phyloP scores from a whole-genome alignment of 495 filamentous ascomycete species.

The Penicillium bialowiezense region DNA sequence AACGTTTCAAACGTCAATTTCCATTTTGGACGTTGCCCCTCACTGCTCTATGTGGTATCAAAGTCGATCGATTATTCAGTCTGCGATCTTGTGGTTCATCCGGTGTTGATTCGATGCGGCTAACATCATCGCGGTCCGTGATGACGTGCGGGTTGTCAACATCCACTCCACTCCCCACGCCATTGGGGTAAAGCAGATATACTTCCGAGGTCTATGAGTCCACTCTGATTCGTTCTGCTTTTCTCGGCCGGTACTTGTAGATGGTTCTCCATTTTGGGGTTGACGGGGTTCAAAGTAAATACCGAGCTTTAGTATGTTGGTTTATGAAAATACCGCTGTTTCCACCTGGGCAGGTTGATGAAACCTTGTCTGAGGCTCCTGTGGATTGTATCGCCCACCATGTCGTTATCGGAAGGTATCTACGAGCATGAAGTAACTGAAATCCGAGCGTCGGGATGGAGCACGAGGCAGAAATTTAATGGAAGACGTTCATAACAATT shows the following conservation, averaged over 20 bases:
- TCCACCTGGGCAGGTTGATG: conserved; percentile 10
- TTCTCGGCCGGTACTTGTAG: conserved; percentile 8
- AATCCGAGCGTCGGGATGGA: too few relatives aligned
- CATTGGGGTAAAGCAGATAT: conserved; percentile 2
- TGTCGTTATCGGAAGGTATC: too few relatives aligned
- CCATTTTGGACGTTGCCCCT: neutral
- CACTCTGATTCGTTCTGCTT: neutral
- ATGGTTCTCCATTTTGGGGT: neutral
- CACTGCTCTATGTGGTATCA: neutral
- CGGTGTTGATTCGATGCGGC: conserved; percentile 14
- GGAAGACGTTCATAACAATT: too few relatives aligned
- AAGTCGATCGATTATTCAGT: neutral
- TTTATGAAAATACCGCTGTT: too few relatives aligned
- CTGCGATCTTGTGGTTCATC: neutral
- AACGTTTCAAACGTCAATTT: conserved; percentile 18
- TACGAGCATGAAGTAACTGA: too few relatives aligned
- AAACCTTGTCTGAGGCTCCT: too few relatives aligned
- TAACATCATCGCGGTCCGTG: conserved; percentile 17
- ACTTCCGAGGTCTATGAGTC: too few relatives aligned
- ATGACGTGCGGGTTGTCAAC: conserved; percentile 26
- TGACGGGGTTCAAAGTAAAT: neutral
- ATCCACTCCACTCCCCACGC: conserved; percentile 25
- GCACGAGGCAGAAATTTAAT: too few relatives aligned
- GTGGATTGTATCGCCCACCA: too few relatives aligned
- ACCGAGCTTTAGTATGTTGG: too few relatives aligned